Evolutionary conservation across 2,329 filamentous ascomycete species (phyloP).

Genomic region (Colletotrichum liriopes): DNA sequence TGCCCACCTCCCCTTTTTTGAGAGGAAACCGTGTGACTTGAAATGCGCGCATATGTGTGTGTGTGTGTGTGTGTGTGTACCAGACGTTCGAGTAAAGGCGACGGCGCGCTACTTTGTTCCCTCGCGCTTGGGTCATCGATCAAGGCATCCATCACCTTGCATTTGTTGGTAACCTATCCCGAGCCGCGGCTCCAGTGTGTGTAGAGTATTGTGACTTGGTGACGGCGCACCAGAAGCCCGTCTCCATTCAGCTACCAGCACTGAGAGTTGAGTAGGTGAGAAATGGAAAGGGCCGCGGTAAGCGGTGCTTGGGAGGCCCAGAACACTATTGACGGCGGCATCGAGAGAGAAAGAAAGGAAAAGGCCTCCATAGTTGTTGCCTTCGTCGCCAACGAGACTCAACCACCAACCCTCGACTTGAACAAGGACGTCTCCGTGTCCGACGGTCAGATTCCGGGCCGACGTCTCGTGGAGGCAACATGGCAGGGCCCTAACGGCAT

Average conservation of each 20-base stretch:
- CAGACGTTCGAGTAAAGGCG: neutral
- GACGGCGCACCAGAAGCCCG: neutral
- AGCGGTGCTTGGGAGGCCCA: no score
- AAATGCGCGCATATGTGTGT: neutral
- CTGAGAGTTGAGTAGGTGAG: neutral
- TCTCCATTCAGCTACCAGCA: neutral
- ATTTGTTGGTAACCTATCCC: conserved; percentile 38
- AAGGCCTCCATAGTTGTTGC: neutral
- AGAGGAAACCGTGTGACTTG: neutral
- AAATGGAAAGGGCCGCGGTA: neutral
- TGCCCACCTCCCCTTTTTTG: neutral
- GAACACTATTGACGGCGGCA: neutral
- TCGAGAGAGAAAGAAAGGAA: neutral
- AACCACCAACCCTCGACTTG: neutral
- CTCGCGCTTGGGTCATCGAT: neutral
- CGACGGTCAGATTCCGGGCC: conserved; percentile 15
- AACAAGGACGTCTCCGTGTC: conserved; percentile 9
- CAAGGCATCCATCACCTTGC: conserved; percentile 24
- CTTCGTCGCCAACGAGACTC: neutral
- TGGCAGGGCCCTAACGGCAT: neutral
- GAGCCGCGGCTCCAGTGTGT: neutral
- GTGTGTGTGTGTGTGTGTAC: neutral
- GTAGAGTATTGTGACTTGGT: neutral
- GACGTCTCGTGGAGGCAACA: conserved; percentile 23
- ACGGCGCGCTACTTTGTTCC: neutral